Conservation (phyloP, 495 filamentous ascomycete species). For the Tuber microsphaerosporum region DNA sequence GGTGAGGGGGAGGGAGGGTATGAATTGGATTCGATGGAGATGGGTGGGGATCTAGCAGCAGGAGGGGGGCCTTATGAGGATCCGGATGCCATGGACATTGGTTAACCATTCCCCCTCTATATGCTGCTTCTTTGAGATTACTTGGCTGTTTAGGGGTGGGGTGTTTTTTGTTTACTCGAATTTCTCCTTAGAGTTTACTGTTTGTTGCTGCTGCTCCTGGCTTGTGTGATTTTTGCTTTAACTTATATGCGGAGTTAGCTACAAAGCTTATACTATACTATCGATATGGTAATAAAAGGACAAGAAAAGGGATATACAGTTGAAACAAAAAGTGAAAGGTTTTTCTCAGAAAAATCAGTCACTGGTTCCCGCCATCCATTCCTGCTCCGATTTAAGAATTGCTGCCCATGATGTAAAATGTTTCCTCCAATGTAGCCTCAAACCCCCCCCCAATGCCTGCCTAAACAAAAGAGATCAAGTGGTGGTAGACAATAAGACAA, state of each 20-base stretch:
- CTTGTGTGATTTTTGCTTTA: not conserved
- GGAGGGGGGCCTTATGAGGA: conserved; percentile 42
- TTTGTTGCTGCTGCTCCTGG: not conserved
- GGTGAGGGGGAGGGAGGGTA: conserved; percentile 9
- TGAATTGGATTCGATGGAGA: conserved; percentile 16
- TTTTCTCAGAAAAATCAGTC: not conserved
- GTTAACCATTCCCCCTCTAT: conserved; percentile 40
- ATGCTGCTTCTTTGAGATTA: not conserved
- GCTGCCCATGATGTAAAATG: not conserved
- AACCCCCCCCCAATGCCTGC: not conserved
- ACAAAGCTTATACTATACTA: not conserved
- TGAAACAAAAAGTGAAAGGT: not conserved
- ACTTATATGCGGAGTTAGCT: not conserved
- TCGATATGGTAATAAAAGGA: not conserved
- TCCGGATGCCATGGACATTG: conserved; percentile 67
- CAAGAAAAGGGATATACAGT: not conserved
- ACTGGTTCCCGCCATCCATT: not conserved
- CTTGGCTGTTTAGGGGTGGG: not conserved
- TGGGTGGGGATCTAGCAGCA: conserved; percentile 5
- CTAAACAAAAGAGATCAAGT: conserved; percentile 1
- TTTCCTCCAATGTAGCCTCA: not conserved
- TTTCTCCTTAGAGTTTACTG: not conserved
- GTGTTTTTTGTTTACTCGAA: not conserved
- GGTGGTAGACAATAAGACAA: not conserved
- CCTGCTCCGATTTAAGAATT: not conserved